phyloP scores from a whole-genome alignment of 164 flowering plant species.

The Protea cynaroides region DNA sequence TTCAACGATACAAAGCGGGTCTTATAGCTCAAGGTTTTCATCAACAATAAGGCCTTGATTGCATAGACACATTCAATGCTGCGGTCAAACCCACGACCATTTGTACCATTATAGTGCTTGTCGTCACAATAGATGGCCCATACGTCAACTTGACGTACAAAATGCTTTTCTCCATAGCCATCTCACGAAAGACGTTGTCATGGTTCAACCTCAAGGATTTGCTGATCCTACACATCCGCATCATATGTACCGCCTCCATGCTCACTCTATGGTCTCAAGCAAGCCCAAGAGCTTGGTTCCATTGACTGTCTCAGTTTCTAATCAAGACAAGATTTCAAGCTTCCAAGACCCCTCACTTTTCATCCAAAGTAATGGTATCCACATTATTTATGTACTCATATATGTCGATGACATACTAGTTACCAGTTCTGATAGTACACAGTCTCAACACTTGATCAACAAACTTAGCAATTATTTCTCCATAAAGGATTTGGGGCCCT shows the following conservation, averaged over 20 bases:
- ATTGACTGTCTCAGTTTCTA: not conserved
- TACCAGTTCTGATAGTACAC: no score
- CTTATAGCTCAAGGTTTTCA: not conserved
- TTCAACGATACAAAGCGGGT: not conserved
- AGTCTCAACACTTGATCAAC: no score
- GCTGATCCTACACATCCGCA: not conserved
- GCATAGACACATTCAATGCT: not conserved
- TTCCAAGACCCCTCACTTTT: not conserved
- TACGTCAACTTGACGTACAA: not conserved
- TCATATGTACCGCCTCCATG: not conserved
- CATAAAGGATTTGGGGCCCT: no score
- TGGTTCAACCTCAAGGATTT: not conserved
- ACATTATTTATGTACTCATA: no score
- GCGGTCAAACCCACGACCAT: not conserved
- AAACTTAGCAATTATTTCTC: no score
- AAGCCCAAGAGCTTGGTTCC: not conserved
- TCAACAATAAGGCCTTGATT: not conserved
- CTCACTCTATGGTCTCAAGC: not conserved
- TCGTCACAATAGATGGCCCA: not conserved
- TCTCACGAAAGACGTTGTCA: not conserved
- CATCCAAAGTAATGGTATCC: not conserved
- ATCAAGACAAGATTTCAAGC: no score
- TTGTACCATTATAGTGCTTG: not conserved
- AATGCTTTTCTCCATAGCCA: not conserved
- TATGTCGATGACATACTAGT: not conserved